Evolutionary conservation across 768 basidiomycete species (phyloP).

Genomic region (Auricularia sp.): DNA sequence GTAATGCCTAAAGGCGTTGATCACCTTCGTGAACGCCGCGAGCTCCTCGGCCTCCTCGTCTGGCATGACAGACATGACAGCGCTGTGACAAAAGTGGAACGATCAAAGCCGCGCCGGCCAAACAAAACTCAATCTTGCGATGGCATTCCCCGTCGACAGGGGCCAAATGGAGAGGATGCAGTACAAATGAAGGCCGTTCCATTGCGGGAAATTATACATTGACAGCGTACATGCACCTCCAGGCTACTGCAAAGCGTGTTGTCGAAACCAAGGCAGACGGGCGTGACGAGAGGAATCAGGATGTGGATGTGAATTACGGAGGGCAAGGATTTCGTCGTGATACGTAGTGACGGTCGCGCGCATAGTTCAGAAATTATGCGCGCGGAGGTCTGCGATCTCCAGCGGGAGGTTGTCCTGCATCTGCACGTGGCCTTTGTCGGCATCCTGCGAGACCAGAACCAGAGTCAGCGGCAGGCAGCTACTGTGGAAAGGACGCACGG

Average conservation of each 20-base stretch:
- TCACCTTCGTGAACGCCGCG: constrained; percentile 63
- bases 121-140: not conserved
- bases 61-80: not conserved
- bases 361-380: not conserved
- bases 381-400: constrained; percentile 77
- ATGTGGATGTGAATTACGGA: not conserved
- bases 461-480: too few relatives aligned
- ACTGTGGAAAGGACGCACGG: constrained; percentile 31
- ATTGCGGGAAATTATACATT: not conserved
- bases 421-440: constrained; percentile 75
- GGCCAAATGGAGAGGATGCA: not conserved
- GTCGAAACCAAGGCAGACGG: not conserved
- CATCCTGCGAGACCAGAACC: constrained; percentile 40
- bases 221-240: not conserved
- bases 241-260: not conserved
- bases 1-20: constrained; percentile 67
- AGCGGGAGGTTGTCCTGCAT: constrained; percentile 54
- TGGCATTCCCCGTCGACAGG: not conserved
- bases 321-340: not conserved
- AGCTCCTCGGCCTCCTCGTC: constrained; percentile 40
- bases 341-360: too few relatives aligned
- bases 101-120: not conserved
- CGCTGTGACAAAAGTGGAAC: not conserved
- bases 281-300: not conserved
- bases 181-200: not conserved